Conservation (phyloP, 805 yeast genomes). For the Priceomyces carsonii region DNA sequence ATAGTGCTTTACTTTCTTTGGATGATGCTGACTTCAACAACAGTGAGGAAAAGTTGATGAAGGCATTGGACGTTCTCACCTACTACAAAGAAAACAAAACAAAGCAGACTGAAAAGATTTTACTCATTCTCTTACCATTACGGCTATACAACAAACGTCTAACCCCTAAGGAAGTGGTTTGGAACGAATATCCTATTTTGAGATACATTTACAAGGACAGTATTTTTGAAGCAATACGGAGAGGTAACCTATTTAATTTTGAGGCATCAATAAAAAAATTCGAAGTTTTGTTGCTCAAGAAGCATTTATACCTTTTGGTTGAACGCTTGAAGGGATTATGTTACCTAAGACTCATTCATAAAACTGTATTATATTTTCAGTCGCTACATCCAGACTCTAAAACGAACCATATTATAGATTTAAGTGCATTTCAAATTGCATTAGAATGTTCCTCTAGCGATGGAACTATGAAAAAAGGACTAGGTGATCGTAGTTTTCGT, state of each 20-base stretch:
- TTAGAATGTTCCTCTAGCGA: constrained; percentile 30
- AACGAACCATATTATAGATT: constrained; percentile 35
- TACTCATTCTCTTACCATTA: constrained; percentile 65
- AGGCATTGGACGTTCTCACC: constrained; percentile 45
- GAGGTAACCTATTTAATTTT: constrained; percentile 59
- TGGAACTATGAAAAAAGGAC: neutral
- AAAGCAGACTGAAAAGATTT: constrained; percentile 48
- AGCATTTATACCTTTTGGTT: constrained; percentile 60
- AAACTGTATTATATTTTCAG: constrained; percentile 22
- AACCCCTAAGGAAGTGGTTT: constrained; percentile 45
- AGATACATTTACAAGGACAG: constrained; percentile 41
- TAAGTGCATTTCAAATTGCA: constrained; percentile 46
- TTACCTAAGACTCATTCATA: constrained; percentile 51
- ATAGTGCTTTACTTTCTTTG: constrained; percentile 64
- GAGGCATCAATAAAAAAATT: constrained; percentile 45
- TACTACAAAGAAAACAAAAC: constrained; percentile 17
- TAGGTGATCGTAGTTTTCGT: constrained; percentile 8
- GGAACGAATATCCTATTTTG: constrained; percentile 45
- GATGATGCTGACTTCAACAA: constrained; percentile 60
- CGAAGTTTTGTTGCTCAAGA: constrained; percentile 53
- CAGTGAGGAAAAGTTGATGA: constrained; percentile 52
- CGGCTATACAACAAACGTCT: constrained; percentile 48
- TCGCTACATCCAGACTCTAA: constrained; percentile 28
- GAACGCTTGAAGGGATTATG: constrained; percentile 53
- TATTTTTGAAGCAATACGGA: constrained; percentile 47